Percentiles rank a stretch among this genome's conserved stretches.
Conservation (phyloP, 192 early-diverging fungal genomes). For the Lobosporangium transversale region DNA sequence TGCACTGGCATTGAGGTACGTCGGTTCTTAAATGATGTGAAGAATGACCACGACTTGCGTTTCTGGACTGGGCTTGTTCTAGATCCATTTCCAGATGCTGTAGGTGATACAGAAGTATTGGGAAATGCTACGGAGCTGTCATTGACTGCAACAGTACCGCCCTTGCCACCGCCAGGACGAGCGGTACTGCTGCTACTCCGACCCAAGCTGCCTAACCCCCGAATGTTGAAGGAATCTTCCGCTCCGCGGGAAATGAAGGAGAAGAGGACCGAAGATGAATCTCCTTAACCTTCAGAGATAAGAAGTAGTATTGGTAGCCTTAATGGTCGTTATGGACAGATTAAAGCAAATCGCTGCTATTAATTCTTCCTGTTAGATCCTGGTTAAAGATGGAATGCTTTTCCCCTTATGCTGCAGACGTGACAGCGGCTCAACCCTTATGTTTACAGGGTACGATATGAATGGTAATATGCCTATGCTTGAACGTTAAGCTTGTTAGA, state of each 20-base stretch:
- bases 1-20: conserved; percentile 19
- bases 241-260: conserved; percentile 20
- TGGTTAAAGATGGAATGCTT: not conserved
- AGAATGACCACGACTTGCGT: conserved; percentile 28
- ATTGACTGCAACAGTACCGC: not conserved
- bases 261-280: conserved; percentile 19
- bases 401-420: not conserved
- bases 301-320: not conserved
- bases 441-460: no score
- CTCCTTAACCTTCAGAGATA: conserved; percentile 14
- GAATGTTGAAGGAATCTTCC: not conserved
- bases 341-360: not conserved
- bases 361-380: not conserved
- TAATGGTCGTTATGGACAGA: not conserved
- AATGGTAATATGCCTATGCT: conserved; percentile 5
- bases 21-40: conserved; percentile 12
- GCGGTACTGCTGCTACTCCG: conserved; percentile 16
- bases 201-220: not conserved
- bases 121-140: no score
- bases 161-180: conserved; percentile 8
- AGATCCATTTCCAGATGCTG: not conserved
- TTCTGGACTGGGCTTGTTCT: not conserved
- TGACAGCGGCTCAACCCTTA: no score
- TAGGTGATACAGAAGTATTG: no score
- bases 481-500: no score